These are phyloP conservation scores for Geranomyces variabilis DNA, from an alignment of 192 early-diverging fungal species.

Conservation along the genomic window DNA sequence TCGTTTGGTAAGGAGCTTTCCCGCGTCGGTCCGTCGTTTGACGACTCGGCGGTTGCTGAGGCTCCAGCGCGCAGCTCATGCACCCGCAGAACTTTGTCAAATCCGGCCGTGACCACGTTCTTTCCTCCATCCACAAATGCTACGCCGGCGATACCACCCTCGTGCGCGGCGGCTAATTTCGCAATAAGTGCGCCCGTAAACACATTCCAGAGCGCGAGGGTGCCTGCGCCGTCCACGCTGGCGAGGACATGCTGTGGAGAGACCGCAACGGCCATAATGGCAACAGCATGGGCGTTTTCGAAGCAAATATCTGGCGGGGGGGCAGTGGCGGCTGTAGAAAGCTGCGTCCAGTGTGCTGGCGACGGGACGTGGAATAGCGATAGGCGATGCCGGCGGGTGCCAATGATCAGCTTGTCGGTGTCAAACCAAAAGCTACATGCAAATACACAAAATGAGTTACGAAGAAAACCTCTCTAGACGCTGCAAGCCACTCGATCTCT, in stretches of 20 bases:
- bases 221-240: constrained; percentile 38
- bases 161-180: constrained; percentile 30
- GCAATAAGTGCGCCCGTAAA: constrained; percentile 40
- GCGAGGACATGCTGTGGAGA: constrained; percentile 27
- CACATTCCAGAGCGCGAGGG: constrained; percentile 43
- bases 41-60: too few relatives aligned
- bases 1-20: too few relatives aligned
- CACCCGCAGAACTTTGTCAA: constrained; percentile 32
- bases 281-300: background rate
- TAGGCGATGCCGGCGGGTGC: constrained; percentile 37
- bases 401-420: constrained; percentile 36
- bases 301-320: constrained; percentile 12
- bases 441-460: too few relatives aligned
- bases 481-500: too few relatives aligned
- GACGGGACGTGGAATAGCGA: constrained; percentile 9
- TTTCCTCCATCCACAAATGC: constrained; percentile 22
- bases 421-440: constrained; percentile 35
- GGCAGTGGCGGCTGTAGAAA: background rate
- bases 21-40: too few relatives aligned
- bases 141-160: constrained; percentile 40
- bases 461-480: background rate
- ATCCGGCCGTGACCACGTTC: constrained; percentile 32
- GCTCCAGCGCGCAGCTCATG: constrained; percentile 13
- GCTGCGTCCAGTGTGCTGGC: constrained; percentile 9
- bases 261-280: constrained; percentile 19